These are phyloP conservation scores for Macrophomina pseudophaseolina DNA, from an alignment of 2,329 filamentous ascomycete species.

Conservation along the genomic window DNA sequence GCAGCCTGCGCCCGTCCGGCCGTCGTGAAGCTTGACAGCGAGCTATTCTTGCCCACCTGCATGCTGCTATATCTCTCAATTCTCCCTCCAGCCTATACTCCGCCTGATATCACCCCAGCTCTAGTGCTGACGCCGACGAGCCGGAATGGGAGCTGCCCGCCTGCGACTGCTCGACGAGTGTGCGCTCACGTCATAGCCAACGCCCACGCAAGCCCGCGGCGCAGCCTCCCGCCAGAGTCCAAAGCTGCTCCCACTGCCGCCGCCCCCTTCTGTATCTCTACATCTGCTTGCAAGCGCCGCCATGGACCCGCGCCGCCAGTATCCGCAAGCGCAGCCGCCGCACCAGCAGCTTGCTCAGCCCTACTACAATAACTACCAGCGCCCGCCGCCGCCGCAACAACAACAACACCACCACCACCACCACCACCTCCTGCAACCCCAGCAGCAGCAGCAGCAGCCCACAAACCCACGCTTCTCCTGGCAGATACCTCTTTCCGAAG, in stretches of 20 bases:
- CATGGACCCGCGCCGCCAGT: conserved; percentile 21
- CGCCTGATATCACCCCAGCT: not conserved
- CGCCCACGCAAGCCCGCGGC: not conserved
- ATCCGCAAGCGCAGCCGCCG: not conserved
- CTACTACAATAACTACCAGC: conserved; percentile 9
- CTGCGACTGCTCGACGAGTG: not conserved
- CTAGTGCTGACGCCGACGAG: conserved; percentile 15
- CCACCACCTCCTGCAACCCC: not conserved
- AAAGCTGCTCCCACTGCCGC: not conserved
- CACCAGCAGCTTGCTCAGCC: not conserved
- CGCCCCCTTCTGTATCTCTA: not conserved
- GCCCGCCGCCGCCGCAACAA: not conserved
- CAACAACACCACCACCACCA: not conserved
- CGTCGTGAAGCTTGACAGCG: not conserved
- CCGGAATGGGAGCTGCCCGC: not conserved
- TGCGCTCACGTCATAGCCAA: conserved; percentile 20
- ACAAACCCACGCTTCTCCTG: conserved; percentile 40
- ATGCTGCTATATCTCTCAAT: conserved; percentile 17
- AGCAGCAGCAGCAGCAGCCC: conserved; percentile 6
- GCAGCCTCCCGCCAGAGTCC: too few relatives aligned
- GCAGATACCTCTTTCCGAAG: conserved; percentile 35
- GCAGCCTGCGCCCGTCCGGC: not conserved
- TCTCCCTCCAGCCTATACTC: not conserved
- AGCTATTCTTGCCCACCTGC: conserved; percentile 13
- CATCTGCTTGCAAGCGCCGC: not conserved